Evolutionary conservation across 768 basidiomycete genomes (phyloP).

Genomic region (Leucogyrophana mollusca): DNA sequence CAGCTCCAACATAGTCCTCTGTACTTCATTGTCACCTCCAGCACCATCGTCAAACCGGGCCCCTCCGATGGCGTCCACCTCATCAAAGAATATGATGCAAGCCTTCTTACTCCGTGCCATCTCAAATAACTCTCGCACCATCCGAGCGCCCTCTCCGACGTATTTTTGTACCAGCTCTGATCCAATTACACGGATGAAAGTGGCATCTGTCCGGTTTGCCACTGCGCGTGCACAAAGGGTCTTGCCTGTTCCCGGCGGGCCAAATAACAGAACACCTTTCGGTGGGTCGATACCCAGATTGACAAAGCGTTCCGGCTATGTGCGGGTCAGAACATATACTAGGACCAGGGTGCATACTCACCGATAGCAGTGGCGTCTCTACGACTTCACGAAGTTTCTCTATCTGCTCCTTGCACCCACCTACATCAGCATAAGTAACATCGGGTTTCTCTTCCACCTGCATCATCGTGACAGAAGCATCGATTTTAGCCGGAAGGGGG

Average conservation of each 20-base stretch:
- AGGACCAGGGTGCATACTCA: constrained; percentile 36
- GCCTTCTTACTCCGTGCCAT: constrained; percentile 99
- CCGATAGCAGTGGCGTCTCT: constrained; percentile 91
- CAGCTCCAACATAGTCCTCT: constrained; percentile 97
- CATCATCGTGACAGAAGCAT: constrained; percentile 99
- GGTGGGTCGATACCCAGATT: constrained; percentile 99
- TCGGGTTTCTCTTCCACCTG: constrained; percentile 99
- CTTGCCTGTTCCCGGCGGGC: constrained; percentile 97
- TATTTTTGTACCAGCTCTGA: constrained; percentile 99
- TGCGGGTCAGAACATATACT: constrained; percentile 15
- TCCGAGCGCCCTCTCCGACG: constrained; percentile 97
- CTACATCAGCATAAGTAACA: constrained; percentile 96
- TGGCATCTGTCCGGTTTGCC: constrained; percentile 97
- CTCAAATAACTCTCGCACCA: constrained; percentile 98
- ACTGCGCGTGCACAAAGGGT: constrained; percentile 98
- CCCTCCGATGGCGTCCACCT: constrained; percentile 97
- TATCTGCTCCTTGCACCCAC: constrained; percentile 99
- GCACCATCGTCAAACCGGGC: constrained; percentile 98
- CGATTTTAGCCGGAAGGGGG: constrained; percentile 96
- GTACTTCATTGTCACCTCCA: constrained; percentile 98
- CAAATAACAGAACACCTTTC: constrained; percentile 94
- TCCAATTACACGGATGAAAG: constrained; percentile 98
- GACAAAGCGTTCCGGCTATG: constrained; percentile 96
- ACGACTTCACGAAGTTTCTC: constrained; percentile 99
- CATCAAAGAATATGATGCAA: constrained; percentile 99